A percentile compares a stretch with the other conserved stretches of the same genome.
Conservation (phyloP, 441 rosid species). For the Erodium chrysanthum region DNA sequence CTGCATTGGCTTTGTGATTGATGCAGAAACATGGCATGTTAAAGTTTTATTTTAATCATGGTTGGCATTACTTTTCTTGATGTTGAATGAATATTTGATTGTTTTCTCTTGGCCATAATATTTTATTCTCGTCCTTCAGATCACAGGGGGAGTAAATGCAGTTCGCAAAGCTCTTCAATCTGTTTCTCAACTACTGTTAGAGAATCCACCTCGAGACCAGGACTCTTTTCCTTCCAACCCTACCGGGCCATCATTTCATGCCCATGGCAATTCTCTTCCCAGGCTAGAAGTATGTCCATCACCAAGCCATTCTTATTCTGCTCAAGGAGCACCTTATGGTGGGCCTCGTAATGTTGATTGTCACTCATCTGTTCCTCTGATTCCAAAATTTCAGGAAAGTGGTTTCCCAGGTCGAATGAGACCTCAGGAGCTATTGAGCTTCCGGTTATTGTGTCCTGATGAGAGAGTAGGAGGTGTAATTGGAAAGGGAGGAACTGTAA, state of each 20-base stretch:
- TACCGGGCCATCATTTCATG: constrained; percentile 33
- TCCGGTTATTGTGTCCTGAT: constrained; percentile 48
- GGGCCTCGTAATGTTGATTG: constrained; percentile 32
- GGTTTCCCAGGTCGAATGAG: constrained; percentile 36
- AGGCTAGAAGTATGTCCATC: constrained; percentile 27
- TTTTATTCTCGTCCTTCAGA: constrained; percentile 30
- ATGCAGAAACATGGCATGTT: neutral
- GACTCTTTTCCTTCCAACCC: constrained; percentile 30
- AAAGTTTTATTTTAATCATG: neutral
- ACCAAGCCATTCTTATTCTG: constrained; percentile 29
- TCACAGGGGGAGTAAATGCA: constrained; percentile 49
- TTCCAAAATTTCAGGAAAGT: constrained; percentile 32
- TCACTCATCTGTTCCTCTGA: constrained; percentile 21
- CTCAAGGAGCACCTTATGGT: constrained; percentile 33
- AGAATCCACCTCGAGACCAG: constrained; percentile 35
- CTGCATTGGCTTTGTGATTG: neutral
- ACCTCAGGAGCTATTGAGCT: constrained; percentile 40
- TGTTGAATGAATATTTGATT: neutral
- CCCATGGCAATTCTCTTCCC: constrained; percentile 25
- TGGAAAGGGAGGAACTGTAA: constrained; percentile 62
- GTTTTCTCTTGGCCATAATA: constrained; percentile 1
- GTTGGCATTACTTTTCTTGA: neutral
- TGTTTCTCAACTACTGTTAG: constrained; percentile 51
- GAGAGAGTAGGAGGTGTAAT: constrained; percentile 62
- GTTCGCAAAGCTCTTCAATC: constrained; percentile 52